phyloP scores from a whole-genome alignment of 352 stramenopile species.

The Pythium scleroteichum region DNA sequence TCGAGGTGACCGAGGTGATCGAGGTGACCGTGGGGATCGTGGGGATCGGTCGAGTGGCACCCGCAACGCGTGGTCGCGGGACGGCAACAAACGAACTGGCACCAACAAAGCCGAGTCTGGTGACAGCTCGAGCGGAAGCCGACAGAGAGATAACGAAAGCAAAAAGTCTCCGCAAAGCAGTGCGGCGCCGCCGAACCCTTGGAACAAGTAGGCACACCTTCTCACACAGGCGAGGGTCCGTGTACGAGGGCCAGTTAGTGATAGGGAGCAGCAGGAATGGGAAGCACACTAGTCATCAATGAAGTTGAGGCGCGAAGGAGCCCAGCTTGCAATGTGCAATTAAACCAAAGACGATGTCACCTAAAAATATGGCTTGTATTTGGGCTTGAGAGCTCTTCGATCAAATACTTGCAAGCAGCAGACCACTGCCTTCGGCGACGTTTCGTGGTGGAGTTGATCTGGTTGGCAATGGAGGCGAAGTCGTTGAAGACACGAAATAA shows the following conservation, averaged over 20 bases:
- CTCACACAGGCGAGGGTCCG: background rate
- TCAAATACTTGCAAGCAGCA: too few relatives aligned
- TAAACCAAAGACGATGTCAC: too few relatives aligned
- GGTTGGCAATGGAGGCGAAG: constrained; percentile 35
- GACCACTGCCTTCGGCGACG: too few relatives aligned
- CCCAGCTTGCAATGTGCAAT: too few relatives aligned
- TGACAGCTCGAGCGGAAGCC: constrained; percentile 35
- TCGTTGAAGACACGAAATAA: constrained; percentile 54
- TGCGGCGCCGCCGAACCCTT: constrained; percentile 33
- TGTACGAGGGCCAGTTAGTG: constrained; percentile 11
- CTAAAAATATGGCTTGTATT: too few relatives aligned
- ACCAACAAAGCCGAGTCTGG: constrained; percentile 31
- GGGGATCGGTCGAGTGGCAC: constrained; percentile 21
- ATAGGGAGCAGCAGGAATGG: constrained; percentile 8
- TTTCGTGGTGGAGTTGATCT: too few relatives aligned
- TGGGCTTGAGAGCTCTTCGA: too few relatives aligned
- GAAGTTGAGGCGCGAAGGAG: too few relatives aligned
- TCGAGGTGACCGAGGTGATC: constrained; percentile 22
- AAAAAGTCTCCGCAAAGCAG: constrained; percentile 22
- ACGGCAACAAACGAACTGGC: constrained; percentile 50
- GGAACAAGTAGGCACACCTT: constrained; percentile 30
- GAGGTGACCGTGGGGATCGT: constrained; percentile 18
- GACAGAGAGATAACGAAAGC: constrained; percentile 35
- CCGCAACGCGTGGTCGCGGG: constrained; percentile 51
- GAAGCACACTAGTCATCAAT: background rate